Evolutionary conservation across 2,329 filamentous ascomycete genomes (phyloP).

Genomic region (Colletotrichum ledebouriae): DNA sequence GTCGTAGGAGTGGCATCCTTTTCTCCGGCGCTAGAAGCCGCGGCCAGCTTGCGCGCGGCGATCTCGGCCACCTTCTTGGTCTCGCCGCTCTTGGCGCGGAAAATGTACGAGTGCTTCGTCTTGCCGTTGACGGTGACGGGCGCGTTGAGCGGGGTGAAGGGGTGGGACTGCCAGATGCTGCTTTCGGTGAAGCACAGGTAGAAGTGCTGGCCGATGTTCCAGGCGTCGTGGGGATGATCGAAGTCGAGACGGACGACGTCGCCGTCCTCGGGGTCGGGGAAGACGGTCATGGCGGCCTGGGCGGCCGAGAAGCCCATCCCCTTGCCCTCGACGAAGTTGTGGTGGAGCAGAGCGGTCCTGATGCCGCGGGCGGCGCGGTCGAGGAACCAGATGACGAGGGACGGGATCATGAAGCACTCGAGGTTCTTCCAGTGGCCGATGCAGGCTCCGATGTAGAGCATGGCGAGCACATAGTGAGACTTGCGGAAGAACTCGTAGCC

Average conservation of each 20-base stretch:
- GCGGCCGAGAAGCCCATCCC: constrained; percentile 67
- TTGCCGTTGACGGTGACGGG: constrained; percentile 57
- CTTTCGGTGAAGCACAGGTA: constrained; percentile 76
- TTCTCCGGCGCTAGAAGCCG: constrained; percentile 25
- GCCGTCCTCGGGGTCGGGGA: constrained; percentile 68
- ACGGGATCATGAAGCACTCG: constrained; percentile 77
- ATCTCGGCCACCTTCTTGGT: constrained; percentile 67
- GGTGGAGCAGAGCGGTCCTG: constrained; percentile 72
- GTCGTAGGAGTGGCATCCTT: constrained; percentile 54
- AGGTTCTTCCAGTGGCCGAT: constrained; percentile 81
- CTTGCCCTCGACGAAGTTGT: constrained; percentile 60
- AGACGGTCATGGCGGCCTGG: constrained; percentile 64
- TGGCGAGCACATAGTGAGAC: constrained; percentile 78
- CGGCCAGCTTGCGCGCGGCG: constrained; percentile 53
- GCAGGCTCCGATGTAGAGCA: constrained; percentile 81
- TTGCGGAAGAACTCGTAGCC: constrained; percentile 86
- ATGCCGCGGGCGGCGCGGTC: constrained; percentile 72
- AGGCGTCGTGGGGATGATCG: constrained; percentile 69
- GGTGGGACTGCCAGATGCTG: constrained; percentile 80
- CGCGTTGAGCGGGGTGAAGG: constrained; percentile 74
- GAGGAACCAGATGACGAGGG: constrained; percentile 73
- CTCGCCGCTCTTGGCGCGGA: constrained; percentile 71
- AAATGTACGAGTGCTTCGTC: constrained; percentile 68
- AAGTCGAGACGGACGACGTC: constrained; percentile 77
- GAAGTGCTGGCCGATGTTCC: constrained; percentile 78